phyloP scores from a whole-genome alignment of 2,329 filamentous ascomycete genomes.

The Macroventuria anomochaeta region DNA sequence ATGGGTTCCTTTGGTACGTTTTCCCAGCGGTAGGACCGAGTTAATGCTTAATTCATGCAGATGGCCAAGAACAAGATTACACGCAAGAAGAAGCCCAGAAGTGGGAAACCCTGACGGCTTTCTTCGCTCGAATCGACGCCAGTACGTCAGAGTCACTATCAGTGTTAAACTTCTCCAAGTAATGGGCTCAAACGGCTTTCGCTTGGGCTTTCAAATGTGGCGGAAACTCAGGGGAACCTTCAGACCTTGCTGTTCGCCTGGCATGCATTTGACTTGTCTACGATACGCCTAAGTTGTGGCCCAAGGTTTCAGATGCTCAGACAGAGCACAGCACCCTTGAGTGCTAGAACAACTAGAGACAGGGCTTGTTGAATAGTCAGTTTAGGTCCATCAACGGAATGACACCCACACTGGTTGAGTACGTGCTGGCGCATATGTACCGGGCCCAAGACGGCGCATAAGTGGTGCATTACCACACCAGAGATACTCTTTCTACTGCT shows the following conservation, averaged over 20 bases:
- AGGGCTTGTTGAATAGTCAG: not conserved
- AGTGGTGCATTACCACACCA: too few relatives aligned
- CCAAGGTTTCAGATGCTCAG: not conserved
- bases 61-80: slow-evolving; percentile 6
- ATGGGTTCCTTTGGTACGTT: slow-evolving; percentile 12
- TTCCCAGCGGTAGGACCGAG: too few relatives aligned
- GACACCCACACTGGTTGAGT: slow-evolving; percentile 7
- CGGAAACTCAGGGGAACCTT: not conserved
- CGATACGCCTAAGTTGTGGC: slow-evolving; percentile 18
- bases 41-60: not conserved
- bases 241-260: slow-evolving; percentile 10
- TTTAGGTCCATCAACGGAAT: not conserved
- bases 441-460: not conserved
- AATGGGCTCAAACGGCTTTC: slow-evolving; percentile 9
- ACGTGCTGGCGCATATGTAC: slow-evolving; percentile 12
- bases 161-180: slow-evolving; percentile 6
- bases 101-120: slow-evolving; percentile 19
- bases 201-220: slow-evolving; percentile 4
- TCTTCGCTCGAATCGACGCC: slow-evolving; percentile 20
- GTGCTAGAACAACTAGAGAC: slow-evolving; percentile 13
- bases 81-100: slow-evolving; percentile 8
- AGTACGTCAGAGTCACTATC: slow-evolving; percentile 7
- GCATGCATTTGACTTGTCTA: slow-evolving; percentile 21
- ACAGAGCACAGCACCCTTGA: slow-evolving; percentile 3
- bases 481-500: not conserved